Conservation (phyloP, 805 yeast genomes). For the Debaryomyces maramus region DNA sequence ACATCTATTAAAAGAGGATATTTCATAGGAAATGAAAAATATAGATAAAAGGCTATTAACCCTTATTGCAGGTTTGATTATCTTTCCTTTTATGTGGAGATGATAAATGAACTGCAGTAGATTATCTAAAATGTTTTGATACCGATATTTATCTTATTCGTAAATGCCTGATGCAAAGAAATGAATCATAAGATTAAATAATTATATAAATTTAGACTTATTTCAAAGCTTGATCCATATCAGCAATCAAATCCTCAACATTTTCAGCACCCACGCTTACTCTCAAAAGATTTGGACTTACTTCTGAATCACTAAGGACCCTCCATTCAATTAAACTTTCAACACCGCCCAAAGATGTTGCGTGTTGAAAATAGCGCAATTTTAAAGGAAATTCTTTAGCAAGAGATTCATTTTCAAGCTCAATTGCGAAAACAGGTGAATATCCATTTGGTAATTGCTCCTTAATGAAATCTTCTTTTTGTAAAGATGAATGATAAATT, state of each 20-base stretch:
- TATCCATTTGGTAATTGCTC: constrained; percentile 64
- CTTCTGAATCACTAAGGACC: constrained; percentile 57
- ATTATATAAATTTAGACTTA: no score
- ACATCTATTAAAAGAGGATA: no score
- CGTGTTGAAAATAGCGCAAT: constrained; percentile 77
- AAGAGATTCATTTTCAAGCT: constrained; percentile 45
- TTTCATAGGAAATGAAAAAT: no score
- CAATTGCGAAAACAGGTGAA: constrained; percentile 75
- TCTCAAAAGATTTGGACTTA: constrained; percentile 60
- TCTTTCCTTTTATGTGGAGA: no score
- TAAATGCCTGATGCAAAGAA: no score
- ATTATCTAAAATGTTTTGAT: no score
- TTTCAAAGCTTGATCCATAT: constrained; percentile 59
- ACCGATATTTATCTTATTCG: no score
- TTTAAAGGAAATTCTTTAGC: constrained; percentile 67
- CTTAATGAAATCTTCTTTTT: constrained; percentile 64
- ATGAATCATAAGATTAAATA: no score
- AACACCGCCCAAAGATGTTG: constrained; percentile 90
- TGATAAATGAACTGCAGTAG: no score
- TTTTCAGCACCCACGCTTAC: constrained; percentile 82
- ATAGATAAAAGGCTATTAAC: no score
- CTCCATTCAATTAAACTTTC: constrained; percentile 93
- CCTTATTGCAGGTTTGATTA: no score
- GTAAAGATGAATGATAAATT: constrained; percentile 75
- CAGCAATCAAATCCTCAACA: constrained; percentile 71